Conservation (phyloP, 2,329 filamentous ascomycete species). For the Bipolaris victoriae region DNA sequence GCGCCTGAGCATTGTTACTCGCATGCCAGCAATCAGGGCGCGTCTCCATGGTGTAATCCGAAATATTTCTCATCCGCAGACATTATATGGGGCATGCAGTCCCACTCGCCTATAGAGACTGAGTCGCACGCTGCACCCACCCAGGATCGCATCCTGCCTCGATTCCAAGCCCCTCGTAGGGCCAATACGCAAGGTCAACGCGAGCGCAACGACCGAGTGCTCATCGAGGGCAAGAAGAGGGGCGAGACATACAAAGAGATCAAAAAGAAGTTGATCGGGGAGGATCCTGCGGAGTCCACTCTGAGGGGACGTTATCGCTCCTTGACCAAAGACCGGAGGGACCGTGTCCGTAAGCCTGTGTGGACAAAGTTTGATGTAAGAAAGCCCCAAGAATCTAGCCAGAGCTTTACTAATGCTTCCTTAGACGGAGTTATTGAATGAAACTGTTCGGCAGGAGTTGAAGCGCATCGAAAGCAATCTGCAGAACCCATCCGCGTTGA, state of each 20-base stretch:
- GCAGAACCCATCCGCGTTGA: constrained; percentile 12
- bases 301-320: constrained; percentile 71
- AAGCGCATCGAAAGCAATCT: constrained; percentile 24
- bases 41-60: constrained; percentile 15
- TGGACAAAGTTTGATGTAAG: constrained; percentile 71
- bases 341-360: constrained; percentile 68
- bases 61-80: neutral
- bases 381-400: constrained; percentile 18
- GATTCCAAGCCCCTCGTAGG: constrained; percentile 4
- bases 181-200: constrained; percentile 17
- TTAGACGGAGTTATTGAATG: constrained; percentile 35
- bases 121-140: neutral
- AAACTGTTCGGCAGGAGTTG: constrained; percentile 31
- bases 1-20: constrained; percentile 17
- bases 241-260: constrained; percentile 72
- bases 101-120: neutral
- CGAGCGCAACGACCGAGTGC: constrained; percentile 38
- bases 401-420: constrained; percentile 12
- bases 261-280: constrained; percentile 59
- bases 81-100: neutral
- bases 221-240: constrained; percentile 60
- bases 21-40: constrained; percentile 13
- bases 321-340: constrained; percentile 67
- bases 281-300: constrained; percentile 72
- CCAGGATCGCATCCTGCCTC: constrained; percentile 3